Evolutionary conservation across 768 basidiomycete genomes (phyloP), one percentile per base, ranked within the genome.

Genomic region (Lentinula detonsa): DNA sequence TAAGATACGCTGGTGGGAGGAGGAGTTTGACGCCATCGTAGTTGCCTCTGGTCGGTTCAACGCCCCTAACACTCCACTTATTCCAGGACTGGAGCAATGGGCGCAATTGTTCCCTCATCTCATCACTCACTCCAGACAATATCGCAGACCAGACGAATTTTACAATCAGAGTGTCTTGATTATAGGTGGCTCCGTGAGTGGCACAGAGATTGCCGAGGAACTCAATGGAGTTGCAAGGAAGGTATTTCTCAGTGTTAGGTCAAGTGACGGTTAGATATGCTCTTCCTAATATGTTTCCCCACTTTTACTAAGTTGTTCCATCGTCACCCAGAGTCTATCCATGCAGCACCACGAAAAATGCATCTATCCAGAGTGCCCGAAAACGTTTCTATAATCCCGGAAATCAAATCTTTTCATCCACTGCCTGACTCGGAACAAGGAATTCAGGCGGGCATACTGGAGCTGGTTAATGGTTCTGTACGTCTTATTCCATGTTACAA

Each of bases 91-190:
- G 5, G 66, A 70, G 21, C 66, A 67, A 40, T 78, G 76, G 78
- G 70, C 66, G 0, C 59, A 66, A 4, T 65, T 62, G 3, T 79
- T 75, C 67, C 75, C 79, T 0, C 66, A 66, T 1, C 60, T 64
- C 2, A 61, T 81, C 18, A 62, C 65, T 7, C 80, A 81, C 63
- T 75, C 78, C 5, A 65, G 79, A 37, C 74, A 76, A 48, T 82
- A 81, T 63, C 70, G 78, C 5, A 65, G 66, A 51, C 79, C 80
- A 0, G 73, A 78, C 28, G 37, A 60, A 1, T 75, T 71, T 45
- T 34, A 55, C 13, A 72, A 74, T 52, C 66, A 80, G 61, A 78
- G 73, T 1, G 74, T 79, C 0, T 70, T 81, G 1, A 68, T 81
- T 55, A 68, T 81, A 45, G 79, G 80, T 16, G 74, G 73, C 7